Conservation (phyloP, 306 rosid species). For the Oemleria cerasiformis region DNA sequence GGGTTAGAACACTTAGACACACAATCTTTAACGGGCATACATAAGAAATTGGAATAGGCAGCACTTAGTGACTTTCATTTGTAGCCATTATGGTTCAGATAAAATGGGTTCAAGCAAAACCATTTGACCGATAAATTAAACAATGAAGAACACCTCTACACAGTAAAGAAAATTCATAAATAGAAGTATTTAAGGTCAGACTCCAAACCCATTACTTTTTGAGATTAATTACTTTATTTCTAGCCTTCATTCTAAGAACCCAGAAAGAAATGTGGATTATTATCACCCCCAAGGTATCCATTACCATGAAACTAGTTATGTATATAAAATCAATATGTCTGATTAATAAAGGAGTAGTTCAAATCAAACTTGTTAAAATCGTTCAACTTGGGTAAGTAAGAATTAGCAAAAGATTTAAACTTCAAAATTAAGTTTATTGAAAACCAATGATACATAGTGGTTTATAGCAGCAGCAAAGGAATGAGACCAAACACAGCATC, state of each 20-base stretch:
- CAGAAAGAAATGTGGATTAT: not conserved
- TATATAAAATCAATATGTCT: conserved; percentile 1
- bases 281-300: not conserved
- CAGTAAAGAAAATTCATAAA: not conserved
- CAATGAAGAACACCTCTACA: not conserved
- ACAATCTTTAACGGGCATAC: not conserved
- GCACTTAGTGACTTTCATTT: not conserved
- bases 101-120: not conserved
- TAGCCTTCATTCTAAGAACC: not conserved
- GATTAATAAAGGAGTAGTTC: not conserved
- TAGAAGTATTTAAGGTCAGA: not conserved
- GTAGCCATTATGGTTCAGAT: too few relatives aligned
- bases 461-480: not conserved
- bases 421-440: not conserved
- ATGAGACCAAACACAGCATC: not conserved
- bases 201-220: conserved; percentile 1
- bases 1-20: not conserved
- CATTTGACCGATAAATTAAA: not conserved
- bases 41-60: not conserved
- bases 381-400: not conserved
- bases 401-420: not conserved
- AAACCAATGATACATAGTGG: not conserved
- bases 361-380: not conserved
- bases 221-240: not conserved
- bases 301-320: not conserved